Evolutionary conservation across 371 early-diverging fungal species (phyloP).

Genomic region (Batkoa obscura): DNA sequence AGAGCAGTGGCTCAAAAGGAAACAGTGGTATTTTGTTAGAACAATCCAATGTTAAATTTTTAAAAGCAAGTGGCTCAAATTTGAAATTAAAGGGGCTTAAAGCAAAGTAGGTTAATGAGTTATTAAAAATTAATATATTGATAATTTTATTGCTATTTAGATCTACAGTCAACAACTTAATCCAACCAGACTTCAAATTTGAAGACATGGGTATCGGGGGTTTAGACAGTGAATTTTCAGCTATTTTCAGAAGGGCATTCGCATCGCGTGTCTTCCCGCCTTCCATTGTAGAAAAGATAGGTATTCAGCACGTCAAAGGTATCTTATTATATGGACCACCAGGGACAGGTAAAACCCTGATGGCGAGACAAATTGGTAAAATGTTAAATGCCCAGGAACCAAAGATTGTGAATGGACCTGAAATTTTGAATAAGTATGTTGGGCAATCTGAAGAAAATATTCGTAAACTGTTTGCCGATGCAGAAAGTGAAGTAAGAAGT

Average conservation of each 20-base stretch:
- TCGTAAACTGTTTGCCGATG: conserved; percentile 93
- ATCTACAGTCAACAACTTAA: conserved; percentile 38
- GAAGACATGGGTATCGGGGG: conserved; percentile 99
- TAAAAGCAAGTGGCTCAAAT: conserved; percentile 18
- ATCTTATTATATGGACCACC: conserved; percentile 85
- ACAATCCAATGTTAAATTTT: conserved; percentile 45
- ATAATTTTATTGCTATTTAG: conserved; percentile 9
- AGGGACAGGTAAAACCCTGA: conserved; percentile 98
- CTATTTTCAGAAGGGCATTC: conserved; percentile 98
- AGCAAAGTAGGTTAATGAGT: not conserved
- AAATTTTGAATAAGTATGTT: conserved; percentile 97
- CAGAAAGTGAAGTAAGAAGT: conserved; percentile 59
- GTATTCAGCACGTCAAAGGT: conserved; percentile 96
- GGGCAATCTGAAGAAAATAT: conserved; percentile 99
- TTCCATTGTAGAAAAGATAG: conserved; percentile 79
- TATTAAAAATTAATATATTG: not conserved
- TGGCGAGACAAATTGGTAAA: conserved; percentile 98
- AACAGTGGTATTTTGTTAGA: conserved; percentile 59
- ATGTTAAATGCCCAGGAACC: conserved; percentile 96
- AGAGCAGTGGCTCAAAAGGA: conserved; percentile 6
- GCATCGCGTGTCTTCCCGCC: conserved; percentile 98
- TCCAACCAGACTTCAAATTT: conserved; percentile 93
- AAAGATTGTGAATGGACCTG: conserved; percentile 97
- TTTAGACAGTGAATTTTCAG: conserved; percentile 90
- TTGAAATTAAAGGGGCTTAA: conserved; percentile 6